Evolutionary conservation across 2,329 filamentous ascomycete species (phyloP).

Genomic region (Botrytis hyacinthi): DNA sequence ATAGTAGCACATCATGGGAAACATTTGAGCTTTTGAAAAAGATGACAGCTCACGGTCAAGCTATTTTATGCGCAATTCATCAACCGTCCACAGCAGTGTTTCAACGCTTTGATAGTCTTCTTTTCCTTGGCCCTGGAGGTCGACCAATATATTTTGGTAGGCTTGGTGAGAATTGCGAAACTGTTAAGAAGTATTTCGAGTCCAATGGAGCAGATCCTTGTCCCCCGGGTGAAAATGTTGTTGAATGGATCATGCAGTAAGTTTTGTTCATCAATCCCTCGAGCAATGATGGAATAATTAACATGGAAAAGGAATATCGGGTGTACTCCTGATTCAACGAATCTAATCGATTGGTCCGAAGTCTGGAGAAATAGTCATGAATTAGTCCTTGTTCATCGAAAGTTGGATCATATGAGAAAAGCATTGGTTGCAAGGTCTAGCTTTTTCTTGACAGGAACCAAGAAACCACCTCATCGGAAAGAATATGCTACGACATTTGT

Average conservation of each 20-base stretch:
- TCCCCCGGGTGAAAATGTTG: constrained; percentile 70
- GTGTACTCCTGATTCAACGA: constrained; percentile 56
- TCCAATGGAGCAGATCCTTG: constrained; percentile 64
- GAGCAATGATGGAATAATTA: not conserved
- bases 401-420: constrained; percentile 53
- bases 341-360: constrained; percentile 60
- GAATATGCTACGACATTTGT: constrained; percentile 62
- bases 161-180: constrained; percentile 67
- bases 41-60: constrained; percentile 81
- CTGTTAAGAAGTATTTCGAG: constrained; percentile 72
- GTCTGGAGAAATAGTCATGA: constrained; percentile 57
- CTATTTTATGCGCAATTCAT: constrained; percentile 91
- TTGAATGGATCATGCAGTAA: constrained; percentile 70
- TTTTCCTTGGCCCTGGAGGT: constrained; percentile 74
- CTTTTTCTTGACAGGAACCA: constrained; percentile 33
- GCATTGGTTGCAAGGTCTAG: constrained; percentile 32
- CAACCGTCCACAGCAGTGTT: constrained; percentile 92
- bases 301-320: constrained; percentile 47
- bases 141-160: constrained; percentile 79
- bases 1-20: constrained; percentile 89
- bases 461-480: constrained; percentile 47
- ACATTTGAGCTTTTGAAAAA: constrained; percentile 86
- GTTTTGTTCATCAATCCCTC: not conserved
- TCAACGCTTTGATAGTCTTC: constrained; percentile 79
- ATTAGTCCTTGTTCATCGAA: constrained; percentile 40